Conservation (phyloP, 352 stramenopile genomes). For the Globisporangium radiosum region DNA sequence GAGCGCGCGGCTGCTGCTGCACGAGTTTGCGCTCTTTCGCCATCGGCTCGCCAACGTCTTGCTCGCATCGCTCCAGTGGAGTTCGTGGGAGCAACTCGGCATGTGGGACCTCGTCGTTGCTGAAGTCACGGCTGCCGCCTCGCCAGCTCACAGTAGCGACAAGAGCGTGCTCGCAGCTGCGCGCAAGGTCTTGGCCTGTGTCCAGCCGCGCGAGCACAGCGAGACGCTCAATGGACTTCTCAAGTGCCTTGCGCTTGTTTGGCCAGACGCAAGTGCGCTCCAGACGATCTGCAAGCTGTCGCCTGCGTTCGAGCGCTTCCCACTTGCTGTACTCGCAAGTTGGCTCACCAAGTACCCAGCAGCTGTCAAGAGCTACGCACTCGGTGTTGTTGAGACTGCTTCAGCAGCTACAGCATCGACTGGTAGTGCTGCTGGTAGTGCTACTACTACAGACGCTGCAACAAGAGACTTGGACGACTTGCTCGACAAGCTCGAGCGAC, state of each 20-base stretch:
- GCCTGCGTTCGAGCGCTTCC: constrained; percentile 54
- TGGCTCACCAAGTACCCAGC: constrained; percentile 69
- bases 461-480: constrained; percentile 54
- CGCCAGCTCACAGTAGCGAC: constrained; percentile 2
- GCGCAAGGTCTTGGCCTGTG: constrained; percentile 69
- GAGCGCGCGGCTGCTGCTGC: constrained; percentile 54
- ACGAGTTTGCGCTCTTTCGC: constrained; percentile 71
- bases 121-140: constrained; percentile 31
- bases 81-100: constrained; percentile 74
- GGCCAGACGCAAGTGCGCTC: constrained; percentile 55
- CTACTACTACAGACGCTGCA: background rate
- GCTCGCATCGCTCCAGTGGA: constrained; percentile 74
- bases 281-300: constrained; percentile 74
- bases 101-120: constrained; percentile 75
- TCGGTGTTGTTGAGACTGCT: constrained; percentile 33
- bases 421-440: too few relatives aligned
- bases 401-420: constrained; percentile 1
- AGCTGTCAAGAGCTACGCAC: constrained; percentile 51
- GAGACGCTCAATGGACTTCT: constrained; percentile 72
- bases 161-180: constrained; percentile 63
- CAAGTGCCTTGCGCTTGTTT: constrained; percentile 70
- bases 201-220: constrained; percentile 58
- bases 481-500: constrained; percentile 51
- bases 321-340: constrained; percentile 50
- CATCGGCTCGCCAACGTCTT: constrained; percentile 65